These are phyloP conservation scores for Lentinula lateritia DNA, from an alignment of 768 basidiomycete genomes.

Conservation along the genomic window DNA sequence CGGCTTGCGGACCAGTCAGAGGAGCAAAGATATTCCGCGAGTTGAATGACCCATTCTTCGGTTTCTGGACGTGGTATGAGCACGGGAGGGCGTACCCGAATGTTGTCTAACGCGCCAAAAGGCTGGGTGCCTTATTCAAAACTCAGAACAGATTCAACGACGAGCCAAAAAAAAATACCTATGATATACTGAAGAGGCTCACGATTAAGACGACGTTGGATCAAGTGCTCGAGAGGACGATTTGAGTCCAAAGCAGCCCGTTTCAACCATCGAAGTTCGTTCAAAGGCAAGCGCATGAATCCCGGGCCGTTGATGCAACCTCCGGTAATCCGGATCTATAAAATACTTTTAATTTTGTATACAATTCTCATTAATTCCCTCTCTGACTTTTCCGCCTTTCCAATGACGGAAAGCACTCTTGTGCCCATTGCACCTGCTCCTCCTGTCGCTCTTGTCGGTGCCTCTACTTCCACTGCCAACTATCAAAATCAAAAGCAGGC, in stretches of 20 bases:
- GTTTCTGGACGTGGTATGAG: constrained; percentile 97
- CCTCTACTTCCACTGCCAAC: constrained; percentile 12
- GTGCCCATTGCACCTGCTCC: constrained; percentile 6
- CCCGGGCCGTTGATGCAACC: neutral
- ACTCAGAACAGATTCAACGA: neutral
- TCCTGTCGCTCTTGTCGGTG: neutral
- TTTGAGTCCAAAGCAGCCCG: constrained; percentile 2
- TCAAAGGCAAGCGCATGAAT: neutral
- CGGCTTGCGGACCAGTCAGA: constrained; percentile 22
- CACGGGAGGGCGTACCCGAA: constrained; percentile 70
- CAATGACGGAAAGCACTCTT: neutral
- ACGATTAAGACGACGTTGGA: constrained; percentile 54
- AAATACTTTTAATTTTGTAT: neutral
- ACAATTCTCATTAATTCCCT: neutral
- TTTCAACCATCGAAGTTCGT: constrained; percentile 7
- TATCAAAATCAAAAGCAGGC: constrained; percentile 30
- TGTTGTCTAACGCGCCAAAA: constrained; percentile 70
- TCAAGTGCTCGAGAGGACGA: constrained; percentile 34
- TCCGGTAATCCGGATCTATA: neutral
- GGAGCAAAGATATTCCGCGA: constrained; percentile 40
- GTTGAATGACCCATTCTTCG: constrained; percentile 69
- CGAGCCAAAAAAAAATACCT: constrained; percentile 28
- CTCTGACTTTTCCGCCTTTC: neutral
- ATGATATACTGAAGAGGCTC: constrained; percentile 92
- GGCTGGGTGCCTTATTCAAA: constrained; percentile 63